Evolutionary conservation across 83 land plant genomes (phyloP).

Genomic region (Picea abies): DNA sequence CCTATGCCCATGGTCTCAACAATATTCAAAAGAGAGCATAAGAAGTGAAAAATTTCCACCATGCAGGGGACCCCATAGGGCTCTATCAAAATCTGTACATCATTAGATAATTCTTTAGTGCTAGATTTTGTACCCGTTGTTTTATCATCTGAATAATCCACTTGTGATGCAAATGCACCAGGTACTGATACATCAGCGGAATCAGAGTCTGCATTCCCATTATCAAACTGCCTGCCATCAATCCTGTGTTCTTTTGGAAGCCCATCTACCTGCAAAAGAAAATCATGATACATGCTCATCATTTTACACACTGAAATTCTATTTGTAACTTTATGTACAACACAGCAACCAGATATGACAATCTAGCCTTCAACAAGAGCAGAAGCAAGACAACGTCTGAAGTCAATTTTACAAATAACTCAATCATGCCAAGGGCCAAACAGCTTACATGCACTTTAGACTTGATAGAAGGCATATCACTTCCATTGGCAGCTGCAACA

Average conservation of each 20-base stretch:
- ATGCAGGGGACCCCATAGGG: slow-evolving; percentile 96
- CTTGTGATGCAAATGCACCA: slow-evolving; percentile 24
- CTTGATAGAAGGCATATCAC: slow-evolving; percentile 22
- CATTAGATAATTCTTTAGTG: slow-evolving; percentile 40
- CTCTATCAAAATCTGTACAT: slow-evolving; percentile 51
- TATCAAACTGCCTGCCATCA: slow-evolving; percentile 44
- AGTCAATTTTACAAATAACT: neutral
- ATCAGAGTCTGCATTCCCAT: slow-evolving; percentile 46
- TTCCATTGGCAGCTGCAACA: slow-evolving; percentile 21
- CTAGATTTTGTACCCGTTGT: slow-evolving; percentile 17
- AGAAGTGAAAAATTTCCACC: slow-evolving; percentile 94
- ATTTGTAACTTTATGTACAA: slow-evolving; percentile 3
- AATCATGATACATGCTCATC: neutral
- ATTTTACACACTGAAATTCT: neutral
- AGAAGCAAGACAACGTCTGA: slow-evolving; percentile 1
- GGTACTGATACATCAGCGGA: slow-evolving; percentile 29
- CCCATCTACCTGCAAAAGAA: slow-evolving; percentile 40
- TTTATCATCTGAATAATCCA: slow-evolving; percentile 34
- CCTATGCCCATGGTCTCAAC: slow-evolving; percentile 68
- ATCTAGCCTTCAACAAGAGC: slow-evolving; percentile 13
- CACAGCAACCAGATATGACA: neutral
- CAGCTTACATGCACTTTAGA: slow-evolving; percentile 32
- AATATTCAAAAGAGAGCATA: slow-evolving; percentile 88
- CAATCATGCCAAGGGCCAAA: neutral
- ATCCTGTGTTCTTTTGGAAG: slow-evolving; percentile 32